Conservation (phyloP, 805 yeast genomes). For the Hanseniaspora guilliermondii region DNA sequence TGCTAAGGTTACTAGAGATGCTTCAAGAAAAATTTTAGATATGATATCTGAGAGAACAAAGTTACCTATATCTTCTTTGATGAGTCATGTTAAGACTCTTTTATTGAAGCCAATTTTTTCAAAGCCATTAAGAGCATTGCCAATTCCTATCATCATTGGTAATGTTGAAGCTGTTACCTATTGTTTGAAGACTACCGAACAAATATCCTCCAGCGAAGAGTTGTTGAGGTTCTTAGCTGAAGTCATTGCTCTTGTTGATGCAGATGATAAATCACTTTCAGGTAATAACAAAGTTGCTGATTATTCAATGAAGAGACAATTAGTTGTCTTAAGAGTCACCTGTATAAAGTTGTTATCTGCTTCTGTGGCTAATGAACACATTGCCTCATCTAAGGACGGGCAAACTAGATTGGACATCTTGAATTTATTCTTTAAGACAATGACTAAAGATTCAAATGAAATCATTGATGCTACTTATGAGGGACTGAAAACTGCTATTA, state of each 20-base stretch:
- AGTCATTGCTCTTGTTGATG: constrained; percentile 89
- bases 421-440: constrained; percentile 88
- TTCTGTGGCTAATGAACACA: constrained; percentile 76
- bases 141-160: constrained; percentile 98
- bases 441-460: constrained; percentile 70
- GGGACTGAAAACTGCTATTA: constrained; percentile 70
- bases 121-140: constrained; percentile 89
- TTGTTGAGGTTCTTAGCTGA: constrained; percentile 72
- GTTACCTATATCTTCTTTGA: constrained; percentile 58
- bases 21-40: constrained; percentile 59
- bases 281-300: constrained; percentile 78
- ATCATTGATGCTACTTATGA: constrained; percentile 88
- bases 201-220: constrained; percentile 79
- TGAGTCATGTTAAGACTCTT: constrained; percentile 71
- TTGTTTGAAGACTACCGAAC: constrained; percentile 52
- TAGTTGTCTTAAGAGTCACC: constrained; percentile 76
- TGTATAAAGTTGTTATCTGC: constrained; percentile 73
- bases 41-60: constrained; percentile 58
- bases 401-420: constrained; percentile 73
- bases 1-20: constrained; percentile 65
- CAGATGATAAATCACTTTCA: constrained; percentile 90
- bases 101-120: constrained; percentile 89
- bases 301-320: constrained; percentile 75
- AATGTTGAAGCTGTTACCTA: constrained; percentile 94
- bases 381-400: constrained; percentile 58